Percentiles rank a stretch among this genome's conserved stretches.
Evolutionary conservation across 805 yeast genomes (phyloP).

Genomic region (Scheffersomyces stipitis): DNA sequence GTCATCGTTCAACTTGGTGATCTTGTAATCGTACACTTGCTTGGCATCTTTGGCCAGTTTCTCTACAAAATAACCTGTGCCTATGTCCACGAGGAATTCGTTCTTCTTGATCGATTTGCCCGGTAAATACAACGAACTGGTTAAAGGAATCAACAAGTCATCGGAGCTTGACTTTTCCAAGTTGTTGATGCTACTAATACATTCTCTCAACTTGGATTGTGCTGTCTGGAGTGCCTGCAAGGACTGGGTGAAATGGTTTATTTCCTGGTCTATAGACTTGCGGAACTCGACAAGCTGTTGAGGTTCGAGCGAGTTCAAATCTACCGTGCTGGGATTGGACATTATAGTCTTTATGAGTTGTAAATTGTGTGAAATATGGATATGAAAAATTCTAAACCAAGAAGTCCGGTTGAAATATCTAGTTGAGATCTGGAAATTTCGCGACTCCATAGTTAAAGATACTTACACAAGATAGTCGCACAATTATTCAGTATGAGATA

Average conservation of each 20-base stretch:
- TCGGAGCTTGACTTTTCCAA: slow-evolving; percentile 43
- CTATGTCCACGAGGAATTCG: slow-evolving; percentile 86
- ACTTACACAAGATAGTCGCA: too few species aligned
- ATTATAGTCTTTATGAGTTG: too few species aligned
- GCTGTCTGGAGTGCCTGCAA: slow-evolving; percentile 82
- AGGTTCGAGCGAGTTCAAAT: slow-evolving; percentile 68
- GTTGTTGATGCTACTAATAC: slow-evolving; percentile 65
- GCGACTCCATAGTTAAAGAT: too few species aligned
- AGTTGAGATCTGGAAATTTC: too few species aligned
- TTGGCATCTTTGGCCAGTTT: slow-evolving; percentile 68
- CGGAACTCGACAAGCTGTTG: slow-evolving; percentile 85
- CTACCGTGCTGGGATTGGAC: slow-evolving; percentile 25
- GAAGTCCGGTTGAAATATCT: too few species aligned
- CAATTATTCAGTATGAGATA: too few species aligned
- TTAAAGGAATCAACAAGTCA: slow-evolving; percentile 78
- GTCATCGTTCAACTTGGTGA: slow-evolving; percentile 70
- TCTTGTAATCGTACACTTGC: slow-evolving; percentile 69
- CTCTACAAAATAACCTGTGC: slow-evolving; percentile 93
- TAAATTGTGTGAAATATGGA: too few species aligned
- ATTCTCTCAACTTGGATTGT: slow-evolving; percentile 76
- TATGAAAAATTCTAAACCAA: too few species aligned
- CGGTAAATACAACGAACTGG: slow-evolving; percentile 86
- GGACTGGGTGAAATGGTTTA: slow-evolving; percentile 83
- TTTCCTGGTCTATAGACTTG: slow-evolving; percentile 78
- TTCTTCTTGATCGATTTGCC: slow-evolving; percentile 68